A percentile compares a stretch with the other conserved stretches of the same genome.
Conservation (phyloP, 441 rosid species). For the Pelargonium australe region DNA sequence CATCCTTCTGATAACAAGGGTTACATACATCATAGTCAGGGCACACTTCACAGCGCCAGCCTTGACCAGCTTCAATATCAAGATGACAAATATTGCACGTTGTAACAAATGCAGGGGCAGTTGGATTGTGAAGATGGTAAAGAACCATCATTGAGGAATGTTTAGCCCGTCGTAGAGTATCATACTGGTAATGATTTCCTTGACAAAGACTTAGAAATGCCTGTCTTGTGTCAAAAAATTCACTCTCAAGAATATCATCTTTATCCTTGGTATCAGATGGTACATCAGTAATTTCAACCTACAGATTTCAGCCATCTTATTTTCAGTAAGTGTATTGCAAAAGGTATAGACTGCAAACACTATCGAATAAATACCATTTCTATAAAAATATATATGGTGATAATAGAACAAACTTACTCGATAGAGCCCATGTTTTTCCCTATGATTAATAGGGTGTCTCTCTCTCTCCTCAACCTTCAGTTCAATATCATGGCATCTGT, state of each 20-base stretch:
- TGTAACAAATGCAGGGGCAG: slow-evolving; percentile 96
- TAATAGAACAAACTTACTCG: slow-evolving; percentile 46
- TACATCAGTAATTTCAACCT: slow-evolving; percentile 74
- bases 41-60: slow-evolving; percentile 99
- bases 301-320: slow-evolving; percentile 21
- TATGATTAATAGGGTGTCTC: slow-evolving; percentile 73
- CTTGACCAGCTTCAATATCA: slow-evolving; percentile 98
- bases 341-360: not conserved
- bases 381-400: too few relatives aligned
- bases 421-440: slow-evolving; percentile 74
- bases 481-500: slow-evolving; percentile 84
- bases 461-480: slow-evolving; percentile 92
- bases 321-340: slow-evolving; percentile 15
- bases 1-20: slow-evolving; percentile 78
- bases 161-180: slow-evolving; percentile 93
- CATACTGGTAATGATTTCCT: slow-evolving; percentile 99
- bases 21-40: slow-evolving; percentile 97
- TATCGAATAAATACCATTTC: not conserved
- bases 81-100: slow-evolving; percentile 84
- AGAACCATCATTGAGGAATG: slow-evolving; percentile 99
- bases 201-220: slow-evolving; percentile 99
- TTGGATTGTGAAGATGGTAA: slow-evolving; percentile 98
- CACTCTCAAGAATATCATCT: slow-evolving; percentile 98
- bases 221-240: slow-evolving; percentile 97
- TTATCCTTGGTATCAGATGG: slow-evolving; percentile 81